phyloP scores from a whole-genome alignment of 345 rosid genomes.

The Barbarea vulgaris region DNA sequence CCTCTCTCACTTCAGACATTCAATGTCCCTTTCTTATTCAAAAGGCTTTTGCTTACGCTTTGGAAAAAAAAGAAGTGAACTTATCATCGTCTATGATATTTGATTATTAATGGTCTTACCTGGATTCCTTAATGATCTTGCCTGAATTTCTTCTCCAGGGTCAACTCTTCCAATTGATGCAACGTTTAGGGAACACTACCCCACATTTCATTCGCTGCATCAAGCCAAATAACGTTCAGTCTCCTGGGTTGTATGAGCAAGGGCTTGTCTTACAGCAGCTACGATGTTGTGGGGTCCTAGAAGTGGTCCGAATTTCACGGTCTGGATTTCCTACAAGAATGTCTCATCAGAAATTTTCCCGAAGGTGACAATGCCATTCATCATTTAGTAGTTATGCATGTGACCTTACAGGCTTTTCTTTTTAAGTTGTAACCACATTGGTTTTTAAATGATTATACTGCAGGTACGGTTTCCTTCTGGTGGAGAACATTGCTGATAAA shows the following conservation, averaged over 20 bases:
- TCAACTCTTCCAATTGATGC: constrained; percentile 97
- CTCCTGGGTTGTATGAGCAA: constrained; percentile 90
- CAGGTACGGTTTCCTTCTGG: constrained; percentile 96
- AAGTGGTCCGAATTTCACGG: constrained; percentile 96
- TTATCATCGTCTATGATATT: constrained; percentile 17
- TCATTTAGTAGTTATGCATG: constrained; percentile 17
- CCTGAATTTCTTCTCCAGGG: constrained; percentile 50
- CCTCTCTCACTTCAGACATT: neutral
- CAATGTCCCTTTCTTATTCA: neutral
- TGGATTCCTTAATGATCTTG: constrained; percentile 26
- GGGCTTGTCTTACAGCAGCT: constrained; percentile 91
- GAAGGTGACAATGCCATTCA: constrained; percentile 55
- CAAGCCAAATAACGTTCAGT: constrained; percentile 89
- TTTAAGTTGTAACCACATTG: constrained; percentile 2
- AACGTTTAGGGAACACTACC: constrained; percentile 89
- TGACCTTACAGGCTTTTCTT: constrained; percentile 16
- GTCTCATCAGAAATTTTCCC: constrained; percentile 94
- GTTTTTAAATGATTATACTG: constrained; percentile 29
- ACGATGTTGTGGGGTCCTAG: constrained; percentile 97
- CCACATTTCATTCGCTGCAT: constrained; percentile 98
- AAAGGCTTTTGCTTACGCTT: constrained; percentile 1
- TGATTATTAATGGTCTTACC: constrained; percentile 27
- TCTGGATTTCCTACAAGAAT: constrained; percentile 98
- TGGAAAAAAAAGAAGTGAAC: neutral
- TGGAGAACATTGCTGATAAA: constrained; percentile 75